Evolutionary conservation across 768 basidiomycete species (phyloP).

Genomic region (Royoungia palumana): DNA sequence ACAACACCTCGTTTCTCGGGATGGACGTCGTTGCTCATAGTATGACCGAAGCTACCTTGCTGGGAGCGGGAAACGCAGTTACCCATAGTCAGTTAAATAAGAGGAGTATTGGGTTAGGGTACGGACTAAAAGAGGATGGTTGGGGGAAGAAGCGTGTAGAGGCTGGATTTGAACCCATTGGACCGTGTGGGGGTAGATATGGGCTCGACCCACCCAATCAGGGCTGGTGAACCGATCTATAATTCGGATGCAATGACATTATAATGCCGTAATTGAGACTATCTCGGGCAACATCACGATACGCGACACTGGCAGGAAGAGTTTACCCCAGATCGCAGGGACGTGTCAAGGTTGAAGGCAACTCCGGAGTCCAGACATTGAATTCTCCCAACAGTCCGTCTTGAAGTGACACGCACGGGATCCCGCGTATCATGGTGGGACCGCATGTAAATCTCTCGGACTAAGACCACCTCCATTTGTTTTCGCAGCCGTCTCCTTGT

Average conservation of each 20-base stretch:
- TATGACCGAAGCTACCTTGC: too few relatives aligned
- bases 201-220: conserved; percentile 7
- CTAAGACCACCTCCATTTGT: too few relatives aligned
- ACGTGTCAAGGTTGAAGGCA: too few relatives aligned
- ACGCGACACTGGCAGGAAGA: too few relatives aligned
- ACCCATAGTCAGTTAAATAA: conserved; percentile 22
- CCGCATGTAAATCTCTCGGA: too few relatives aligned
- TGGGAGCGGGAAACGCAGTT: conserved; percentile 20
- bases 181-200: conserved; percentile 13
- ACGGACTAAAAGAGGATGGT: neutral
- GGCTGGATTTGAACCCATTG: conserved; percentile 10
- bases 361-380: too few relatives aligned
- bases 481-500: too few relatives aligned
- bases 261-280: conserved; percentile 11
- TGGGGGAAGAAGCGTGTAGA: neutral
- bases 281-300: too few relatives aligned
- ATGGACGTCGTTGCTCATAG: neutral
- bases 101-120: neutral
- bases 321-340: too few relatives aligned
- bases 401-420: too few relatives aligned
- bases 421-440: too few relatives aligned
- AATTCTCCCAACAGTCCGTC: too few relatives aligned
- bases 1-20: conserved; percentile 1
- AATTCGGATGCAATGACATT: neutral
- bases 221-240: conserved; percentile 6